A percentile compares a stretch with the other conserved stretches of the same genome.
phyloP scores from a whole-genome alignment of 75 land plant genomes.

The Isoetes taiwanensis region DNA sequence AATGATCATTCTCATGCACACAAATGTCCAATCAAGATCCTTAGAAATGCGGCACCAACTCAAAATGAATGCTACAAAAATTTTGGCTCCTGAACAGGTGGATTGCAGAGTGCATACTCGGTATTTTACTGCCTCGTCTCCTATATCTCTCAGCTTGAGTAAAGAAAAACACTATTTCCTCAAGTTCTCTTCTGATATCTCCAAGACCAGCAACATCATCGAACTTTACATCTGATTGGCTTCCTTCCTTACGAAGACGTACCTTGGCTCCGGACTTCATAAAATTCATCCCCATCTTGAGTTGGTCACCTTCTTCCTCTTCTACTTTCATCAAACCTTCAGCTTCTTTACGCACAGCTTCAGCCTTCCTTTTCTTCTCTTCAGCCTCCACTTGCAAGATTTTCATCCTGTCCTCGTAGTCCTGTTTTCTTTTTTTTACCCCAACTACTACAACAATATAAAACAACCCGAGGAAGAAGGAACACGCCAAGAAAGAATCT shows the following conservation, averaged over 20 bases:
- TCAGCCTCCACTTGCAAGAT: slow-evolving; percentile 74
- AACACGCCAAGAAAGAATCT: slow-evolving; percentile 38
- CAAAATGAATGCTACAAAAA: too few species aligned
- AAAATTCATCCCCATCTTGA: slow-evolving; percentile 62
- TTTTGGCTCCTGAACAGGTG: too few species aligned
- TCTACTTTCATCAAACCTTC: slow-evolving; percentile 37
- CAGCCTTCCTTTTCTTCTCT: slow-evolving; percentile 48
- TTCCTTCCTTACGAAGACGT: slow-evolving; percentile 33
- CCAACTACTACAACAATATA: slow-evolving; percentile 57
- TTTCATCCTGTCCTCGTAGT: slow-evolving; percentile 79
- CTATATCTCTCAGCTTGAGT: slow-evolving; percentile 70
- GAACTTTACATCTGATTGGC: slow-evolving; percentile 72
- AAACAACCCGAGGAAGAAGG: slow-evolving; percentile 57
- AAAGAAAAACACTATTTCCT: slow-evolving; percentile 93
- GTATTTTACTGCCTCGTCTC: slow-evolving; percentile 79
- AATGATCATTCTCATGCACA: too few species aligned
- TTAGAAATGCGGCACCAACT: too few species aligned
- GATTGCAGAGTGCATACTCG: slow-evolving; percentile 41
- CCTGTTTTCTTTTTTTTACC: slow-evolving; percentile 67
- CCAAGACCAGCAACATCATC: slow-evolving; percentile 94
- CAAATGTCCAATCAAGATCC: too few species aligned
- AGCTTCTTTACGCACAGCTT: slow-evolving; percentile 25
- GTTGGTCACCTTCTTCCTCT: slow-evolving; percentile 41
- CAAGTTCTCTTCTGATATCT: slow-evolving; percentile 76
- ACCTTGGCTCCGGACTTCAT: slow-evolving; percentile 89